Evolutionary conservation across 106 monocot genomes (phyloP).

Genomic region (Triglochin maritima): DNA sequence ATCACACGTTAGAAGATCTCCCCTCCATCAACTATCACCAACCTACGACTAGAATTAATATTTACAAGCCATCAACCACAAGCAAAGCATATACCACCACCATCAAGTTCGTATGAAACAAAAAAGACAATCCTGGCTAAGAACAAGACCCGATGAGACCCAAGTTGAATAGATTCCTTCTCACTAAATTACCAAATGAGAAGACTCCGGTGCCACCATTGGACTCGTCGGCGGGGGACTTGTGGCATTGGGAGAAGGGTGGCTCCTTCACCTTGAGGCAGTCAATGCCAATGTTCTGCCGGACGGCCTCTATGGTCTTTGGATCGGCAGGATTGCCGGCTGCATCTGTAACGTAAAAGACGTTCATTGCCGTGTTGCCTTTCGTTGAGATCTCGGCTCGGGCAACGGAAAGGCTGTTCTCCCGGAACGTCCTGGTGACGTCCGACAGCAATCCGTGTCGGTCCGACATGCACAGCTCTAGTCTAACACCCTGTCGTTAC

Average conservation of each 20-base stretch:
- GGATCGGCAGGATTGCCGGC: constrained; percentile 41
- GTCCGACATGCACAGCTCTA: constrained; percentile 60
- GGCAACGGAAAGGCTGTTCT: constrained; percentile 69
- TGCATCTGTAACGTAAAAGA: constrained; percentile 76
- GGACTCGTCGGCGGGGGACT: background rate
- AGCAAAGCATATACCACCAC: too few relatives aligned
- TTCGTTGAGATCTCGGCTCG: constrained; percentile 64
- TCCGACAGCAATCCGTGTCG: constrained; percentile 53
- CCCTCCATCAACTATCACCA: too few relatives aligned
- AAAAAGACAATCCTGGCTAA: background rate
- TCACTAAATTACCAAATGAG: constrained; percentile 43
- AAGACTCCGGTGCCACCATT: constrained; percentile 24
- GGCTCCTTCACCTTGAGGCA: constrained; percentile 34
- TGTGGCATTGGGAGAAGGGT: constrained; percentile 5
- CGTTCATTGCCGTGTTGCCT: constrained; percentile 40
- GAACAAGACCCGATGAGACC: constrained; percentile 46
- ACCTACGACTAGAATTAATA: too few relatives aligned
- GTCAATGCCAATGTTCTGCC: constrained; percentile 38
- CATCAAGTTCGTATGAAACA: background rate
- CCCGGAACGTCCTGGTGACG: constrained; percentile 80
- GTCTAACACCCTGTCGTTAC: constrained; percentile 48
- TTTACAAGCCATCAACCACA: too few relatives aligned
- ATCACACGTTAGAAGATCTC: too few relatives aligned
- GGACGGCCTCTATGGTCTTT: constrained; percentile 45
- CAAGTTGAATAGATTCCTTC: constrained; percentile 45